Percentiles rank a stretch among this genome's conserved stretches.
Conservation (phyloP, 1,284 basidiomycete genomes). For the Marasmius sp. region DNA sequence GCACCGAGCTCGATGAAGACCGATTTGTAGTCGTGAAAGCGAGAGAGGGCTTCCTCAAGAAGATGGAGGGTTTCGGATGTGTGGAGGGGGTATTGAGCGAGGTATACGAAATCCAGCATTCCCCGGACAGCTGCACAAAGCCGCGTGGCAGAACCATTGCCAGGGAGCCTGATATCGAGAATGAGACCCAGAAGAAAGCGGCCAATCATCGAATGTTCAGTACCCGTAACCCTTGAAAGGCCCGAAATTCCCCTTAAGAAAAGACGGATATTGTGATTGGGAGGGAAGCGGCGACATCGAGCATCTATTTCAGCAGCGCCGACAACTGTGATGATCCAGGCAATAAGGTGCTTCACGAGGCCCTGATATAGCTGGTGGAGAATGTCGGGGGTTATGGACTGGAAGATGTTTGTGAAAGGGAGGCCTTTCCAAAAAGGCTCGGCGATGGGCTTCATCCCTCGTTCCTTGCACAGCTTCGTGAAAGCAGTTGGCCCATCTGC, state of each 20-base stretch:
- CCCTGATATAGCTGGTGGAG: not conserved
- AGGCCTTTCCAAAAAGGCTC: not conserved
- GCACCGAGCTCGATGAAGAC: conserved; percentile 2
- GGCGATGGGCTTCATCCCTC: too few relatives aligned
- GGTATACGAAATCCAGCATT: not conserved
- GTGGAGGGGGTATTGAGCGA: not conserved
- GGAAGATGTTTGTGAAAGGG: not conserved
- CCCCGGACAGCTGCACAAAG: too few relatives aligned
- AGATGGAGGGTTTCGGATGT: too few relatives aligned
- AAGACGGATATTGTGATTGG: not conserved
- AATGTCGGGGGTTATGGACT: not conserved
- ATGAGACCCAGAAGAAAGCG: not conserved
- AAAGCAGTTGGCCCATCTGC: too few relatives aligned
- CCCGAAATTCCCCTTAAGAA: not conserved
- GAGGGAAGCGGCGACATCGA: not conserved
- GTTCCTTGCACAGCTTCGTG: too few relatives aligned
- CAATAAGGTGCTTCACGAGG: not conserved
- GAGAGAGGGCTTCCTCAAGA: too few relatives aligned
- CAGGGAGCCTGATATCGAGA: not conserved
- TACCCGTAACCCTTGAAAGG: not conserved
- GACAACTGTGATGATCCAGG: not conserved
- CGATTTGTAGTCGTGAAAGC: too few relatives aligned
- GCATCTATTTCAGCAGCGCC: not conserved
- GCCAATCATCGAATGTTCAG: not conserved
- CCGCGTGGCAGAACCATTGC: too few relatives aligned